These are phyloP conservation scores for Phialophora tarda DNA, from an alignment of 2,329 filamentous ascomycete species.

Conservation along the genomic window DNA sequence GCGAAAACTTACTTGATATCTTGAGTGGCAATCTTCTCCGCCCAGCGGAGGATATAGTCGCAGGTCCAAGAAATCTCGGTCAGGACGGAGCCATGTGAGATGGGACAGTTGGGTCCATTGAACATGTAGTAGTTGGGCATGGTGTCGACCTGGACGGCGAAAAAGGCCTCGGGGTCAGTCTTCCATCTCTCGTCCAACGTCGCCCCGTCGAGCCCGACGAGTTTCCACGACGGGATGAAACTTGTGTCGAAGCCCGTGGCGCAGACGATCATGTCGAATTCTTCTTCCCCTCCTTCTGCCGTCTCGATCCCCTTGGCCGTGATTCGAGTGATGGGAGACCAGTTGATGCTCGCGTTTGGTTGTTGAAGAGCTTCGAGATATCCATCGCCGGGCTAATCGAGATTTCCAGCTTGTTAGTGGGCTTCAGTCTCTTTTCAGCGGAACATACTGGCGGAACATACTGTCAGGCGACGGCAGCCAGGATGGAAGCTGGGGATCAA, in stretches of 20 bases:
- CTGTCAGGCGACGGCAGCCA: conserved; percentile 42
- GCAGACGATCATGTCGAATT: conserved; percentile 63
- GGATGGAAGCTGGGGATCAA: conserved; percentile 39
- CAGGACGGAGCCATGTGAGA: conserved; percentile 41
- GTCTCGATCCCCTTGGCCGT: conserved; percentile 40
- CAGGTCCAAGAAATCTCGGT: conserved; percentile 38
- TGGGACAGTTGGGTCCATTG: conserved; percentile 38
- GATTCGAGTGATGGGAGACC: conserved; percentile 40
- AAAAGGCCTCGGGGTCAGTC: conserved; percentile 39
- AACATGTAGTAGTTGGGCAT: conserved; percentile 42
- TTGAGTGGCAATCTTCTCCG: conserved; percentile 37
- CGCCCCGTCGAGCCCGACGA: conserved; percentile 50
- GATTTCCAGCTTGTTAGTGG: conserved; percentile 36
- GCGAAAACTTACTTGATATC: conserved; percentile 37
- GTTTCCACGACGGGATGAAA: conserved; percentile 58
- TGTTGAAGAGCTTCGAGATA: conserved; percentile 43
- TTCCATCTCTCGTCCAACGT: conserved; percentile 48
- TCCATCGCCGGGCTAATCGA: conserved; percentile 41
- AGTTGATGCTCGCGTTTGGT: conserved; percentile 38
- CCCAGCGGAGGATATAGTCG: conserved; percentile 36
- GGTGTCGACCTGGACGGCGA: conserved; percentile 22
- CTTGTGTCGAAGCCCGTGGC: conserved; percentile 65
- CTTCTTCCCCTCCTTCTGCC: conserved; percentile 46
- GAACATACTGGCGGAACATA: conserved; percentile 41
- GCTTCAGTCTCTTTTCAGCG: conserved; percentile 39